Conservation (phyloP, 257 asterid species). For the Solanum peruvianum region DNA sequence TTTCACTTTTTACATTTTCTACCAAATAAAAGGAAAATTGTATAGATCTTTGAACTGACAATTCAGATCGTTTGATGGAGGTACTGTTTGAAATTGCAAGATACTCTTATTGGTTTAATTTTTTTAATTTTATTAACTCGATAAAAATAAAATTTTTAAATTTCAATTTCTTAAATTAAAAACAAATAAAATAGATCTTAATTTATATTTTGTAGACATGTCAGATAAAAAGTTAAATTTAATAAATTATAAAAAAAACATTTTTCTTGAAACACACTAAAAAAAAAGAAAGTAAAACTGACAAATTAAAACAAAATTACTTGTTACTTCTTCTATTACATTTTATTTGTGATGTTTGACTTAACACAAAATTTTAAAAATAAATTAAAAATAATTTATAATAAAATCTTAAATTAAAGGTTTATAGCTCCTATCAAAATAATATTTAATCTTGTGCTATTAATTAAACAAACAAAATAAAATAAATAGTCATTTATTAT, state of each 20-base stretch:
- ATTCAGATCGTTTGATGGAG: not conserved
- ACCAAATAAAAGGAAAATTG: not conserved
- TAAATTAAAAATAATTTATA: too few species aligned
- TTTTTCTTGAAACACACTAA: too few species aligned
- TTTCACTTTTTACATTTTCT: not conserved
- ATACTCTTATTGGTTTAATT: not conserved
- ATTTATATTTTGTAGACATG: fast-evolving
- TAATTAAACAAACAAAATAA: not conserved
- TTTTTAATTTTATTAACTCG: not conserved
- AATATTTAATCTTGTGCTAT: too few species aligned
- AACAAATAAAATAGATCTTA: not conserved
- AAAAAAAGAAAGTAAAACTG: too few species aligned
- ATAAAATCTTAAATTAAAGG: too few species aligned
- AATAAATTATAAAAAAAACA: too few species aligned
- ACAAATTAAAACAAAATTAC: too few species aligned
- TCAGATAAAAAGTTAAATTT: too few species aligned
- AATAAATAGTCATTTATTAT: not conserved
- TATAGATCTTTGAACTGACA: not conserved
- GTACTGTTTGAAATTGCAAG: not conserved
- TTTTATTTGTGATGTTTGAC: too few species aligned
- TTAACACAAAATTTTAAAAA: too few species aligned
- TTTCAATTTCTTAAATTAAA: not conserved
- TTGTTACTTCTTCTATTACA: too few species aligned
- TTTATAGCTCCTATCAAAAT: too few species aligned
- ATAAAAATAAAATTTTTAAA: not conserved